phyloP scores from a whole-genome alignment of 169 alveolate species.

The Plasmodium berghei region DNA sequence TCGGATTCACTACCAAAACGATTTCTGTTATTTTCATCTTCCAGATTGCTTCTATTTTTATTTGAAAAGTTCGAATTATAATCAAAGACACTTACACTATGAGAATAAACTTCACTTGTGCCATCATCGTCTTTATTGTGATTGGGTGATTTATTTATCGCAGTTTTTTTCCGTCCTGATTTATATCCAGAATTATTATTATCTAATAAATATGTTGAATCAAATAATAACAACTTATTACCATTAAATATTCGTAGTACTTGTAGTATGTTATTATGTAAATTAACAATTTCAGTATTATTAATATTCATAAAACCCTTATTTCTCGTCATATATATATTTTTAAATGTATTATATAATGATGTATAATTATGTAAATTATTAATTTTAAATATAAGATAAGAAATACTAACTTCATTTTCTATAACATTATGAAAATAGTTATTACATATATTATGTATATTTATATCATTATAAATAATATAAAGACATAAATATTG shows the following conservation, averaged over 20 bases:
- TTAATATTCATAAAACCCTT: conserved; percentile 65
- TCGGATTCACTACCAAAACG: background rate
- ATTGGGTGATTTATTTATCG: too few species aligned
- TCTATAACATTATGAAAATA: conserved; percentile 40
- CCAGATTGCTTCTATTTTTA: conserved; percentile 35
- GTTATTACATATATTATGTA: conserved; percentile 49
- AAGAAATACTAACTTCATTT: conserved; percentile 68
- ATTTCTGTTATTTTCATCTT: conserved; percentile 10
- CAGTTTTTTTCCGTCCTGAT: background rate
- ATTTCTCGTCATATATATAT: conserved; percentile 70
- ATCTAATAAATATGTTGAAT: conserved; percentile 51
- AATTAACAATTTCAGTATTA: conserved; percentile 36
- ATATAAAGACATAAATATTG: conserved; percentile 82
- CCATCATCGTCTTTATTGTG: too few species aligned
- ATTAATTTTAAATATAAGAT: conserved; percentile 39
- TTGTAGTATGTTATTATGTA: conserved; percentile 32
- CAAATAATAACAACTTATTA: conserved; percentile 40
- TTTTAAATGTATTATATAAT: conserved; percentile 43
- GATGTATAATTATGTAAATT: conserved; percentile 39
- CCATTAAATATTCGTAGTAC: conserved; percentile 47
- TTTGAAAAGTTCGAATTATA: conserved; percentile 38
- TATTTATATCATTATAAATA: conserved; percentile 54
- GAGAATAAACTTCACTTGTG: too few species aligned
- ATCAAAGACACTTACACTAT: background rate
- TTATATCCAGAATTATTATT: background rate